Percentiles rank a stretch among this genome's conserved stretches.
Evolutionary conservation across 306 rosid species (phyloP).

Genomic region (Quercus suber): DNA sequence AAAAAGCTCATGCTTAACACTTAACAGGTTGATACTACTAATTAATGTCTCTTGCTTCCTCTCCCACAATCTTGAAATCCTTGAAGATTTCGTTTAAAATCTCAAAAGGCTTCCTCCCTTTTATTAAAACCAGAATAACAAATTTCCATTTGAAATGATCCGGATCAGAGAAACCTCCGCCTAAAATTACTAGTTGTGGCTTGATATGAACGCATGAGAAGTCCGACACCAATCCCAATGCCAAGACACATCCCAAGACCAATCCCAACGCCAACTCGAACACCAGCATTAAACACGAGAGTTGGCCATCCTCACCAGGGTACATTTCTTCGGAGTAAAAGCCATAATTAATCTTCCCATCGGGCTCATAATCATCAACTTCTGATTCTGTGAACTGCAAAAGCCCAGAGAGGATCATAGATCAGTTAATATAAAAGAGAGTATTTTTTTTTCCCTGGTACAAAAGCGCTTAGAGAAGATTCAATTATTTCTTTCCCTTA

Average conservation of each 20-base stretch:
- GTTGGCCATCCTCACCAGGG: conserved; percentile 76
- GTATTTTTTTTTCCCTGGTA: not conserved
- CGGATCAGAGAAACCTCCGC: conserved; percentile 58
- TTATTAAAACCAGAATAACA: conserved; percentile 15
- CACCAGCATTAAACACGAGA: conserved; percentile 90
- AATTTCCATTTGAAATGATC: conserved; percentile 13
- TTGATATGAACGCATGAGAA: conserved; percentile 94
- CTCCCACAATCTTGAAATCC: not conserved
- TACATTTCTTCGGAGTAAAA: conserved; percentile 70
- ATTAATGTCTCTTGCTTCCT: conserved; percentile 1
- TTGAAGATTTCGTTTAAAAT: conserved; percentile 7
- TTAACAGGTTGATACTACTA: conserved; percentile 3
- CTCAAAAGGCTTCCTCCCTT: conserved; percentile 6
- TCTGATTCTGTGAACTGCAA: conserved; percentile 62
- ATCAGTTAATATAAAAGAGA: conserved; percentile 9
- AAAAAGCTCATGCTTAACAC: conserved; percentile 33
- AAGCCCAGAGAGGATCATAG: conserved; percentile 12
- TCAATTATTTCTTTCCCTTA: not conserved
- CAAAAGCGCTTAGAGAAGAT: not conserved
- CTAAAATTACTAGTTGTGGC: conserved; percentile 73
- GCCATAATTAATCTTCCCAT: conserved; percentile 55
- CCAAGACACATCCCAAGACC: conserved; percentile 96
- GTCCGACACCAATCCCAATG: conserved; percentile 78
- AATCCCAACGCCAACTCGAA: conserved; percentile 92
- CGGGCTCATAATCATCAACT: conserved; percentile 55